These are phyloP conservation scores for Colletotrichum sp. DNA, from an alignment of 2,329 filamentous ascomycete genomes.

Conservation along the genomic window DNA sequence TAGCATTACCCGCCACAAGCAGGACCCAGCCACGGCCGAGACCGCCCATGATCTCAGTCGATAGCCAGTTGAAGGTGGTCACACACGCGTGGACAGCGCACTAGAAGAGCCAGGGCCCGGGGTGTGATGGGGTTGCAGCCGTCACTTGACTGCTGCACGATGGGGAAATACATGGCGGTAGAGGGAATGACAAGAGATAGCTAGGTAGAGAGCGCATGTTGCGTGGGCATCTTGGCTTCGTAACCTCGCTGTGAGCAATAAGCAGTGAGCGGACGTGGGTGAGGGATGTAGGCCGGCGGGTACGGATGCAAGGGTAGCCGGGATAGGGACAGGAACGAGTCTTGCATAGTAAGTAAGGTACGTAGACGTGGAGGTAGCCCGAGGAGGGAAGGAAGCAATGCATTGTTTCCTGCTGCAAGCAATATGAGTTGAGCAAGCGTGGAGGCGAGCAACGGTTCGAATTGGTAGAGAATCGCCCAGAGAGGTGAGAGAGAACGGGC, in stretches of 20 bases:
- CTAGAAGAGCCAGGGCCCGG: neutral
- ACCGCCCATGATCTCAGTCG: conserved; percentile 29
- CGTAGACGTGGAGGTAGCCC: neutral
- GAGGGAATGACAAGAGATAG: neutral
- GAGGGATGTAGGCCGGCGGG: conserved; percentile 14
- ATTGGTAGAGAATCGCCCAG: neutral
- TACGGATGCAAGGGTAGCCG: conserved; percentile 5
- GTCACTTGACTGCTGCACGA: conserved; percentile 15
- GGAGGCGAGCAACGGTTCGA: neutral
- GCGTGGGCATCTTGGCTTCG: neutral
- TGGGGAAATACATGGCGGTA: neutral
- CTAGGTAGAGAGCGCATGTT: neutral
- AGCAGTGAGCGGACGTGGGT: conserved; percentile 1
- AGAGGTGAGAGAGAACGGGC: neutral
- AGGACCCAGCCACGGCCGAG: conserved; percentile 35
- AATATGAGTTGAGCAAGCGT: neutral
- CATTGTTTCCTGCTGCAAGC: conserved; percentile 7
- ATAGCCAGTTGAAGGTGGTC: conserved; percentile 28
- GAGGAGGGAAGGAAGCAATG: neutral
- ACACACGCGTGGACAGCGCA: conserved; percentile 2
- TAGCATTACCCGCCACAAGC: conserved; percentile 7
- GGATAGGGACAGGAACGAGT: neutral
- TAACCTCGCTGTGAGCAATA: neutral
- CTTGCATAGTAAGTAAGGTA: neutral
- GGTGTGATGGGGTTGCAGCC: neutral